Base-by-base conservation (phyloP, 2,329 filamentous ascomycete species). In the Colletotrichum caudatum region DNA sequence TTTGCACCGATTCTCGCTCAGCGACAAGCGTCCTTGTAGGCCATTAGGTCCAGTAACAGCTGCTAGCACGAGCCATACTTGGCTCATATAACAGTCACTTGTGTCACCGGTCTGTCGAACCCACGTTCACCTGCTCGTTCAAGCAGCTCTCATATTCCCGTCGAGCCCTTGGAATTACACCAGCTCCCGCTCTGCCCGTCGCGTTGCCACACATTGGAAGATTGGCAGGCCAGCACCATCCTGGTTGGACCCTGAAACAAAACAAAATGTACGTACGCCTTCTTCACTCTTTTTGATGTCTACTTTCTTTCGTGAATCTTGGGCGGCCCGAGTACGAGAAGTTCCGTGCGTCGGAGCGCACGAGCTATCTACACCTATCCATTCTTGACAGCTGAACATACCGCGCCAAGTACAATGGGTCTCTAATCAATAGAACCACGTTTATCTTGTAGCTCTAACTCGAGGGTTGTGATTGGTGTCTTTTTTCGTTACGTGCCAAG, bases 341-440 rank as follows among this genome's bases (percentile, higher is more conserved):
- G 23, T 35, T 53, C 65, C 29, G 68, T 54, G 51, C 44, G 12
- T 56, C 50, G 39, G 29, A 48, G 44, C 39, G 65, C 69, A 64
- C 69, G 65, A 69, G 53, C 59, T 64, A 64, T 60, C 59, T 64
- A 44, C 58, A 50, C 39, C 33, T 57, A 23, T 53, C 26, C 58
- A 64, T 26, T n/a, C 59, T 50, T 71, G 69, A 71, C 65, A 71
- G 69, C 65, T 71, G 46, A 69, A 41, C 26, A 64, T 54, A 69
- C 56, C 64, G 54, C 65, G 65, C 69, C 65, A 69, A 71, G 59
- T 56, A 14, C 23, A 69, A 69, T 54, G 59, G 59, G 59, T 41
- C 53, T 63, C 65, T 64, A 64, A 60, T 64, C 33, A 54, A 59
- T 35, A 29, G 64, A 44, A 23, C 29, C 23, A 11, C 23, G 39